phyloP scores from a whole-genome alignment of 1,284 basidiomycete genomes.

The Heterobasidion parviporum region DNA sequence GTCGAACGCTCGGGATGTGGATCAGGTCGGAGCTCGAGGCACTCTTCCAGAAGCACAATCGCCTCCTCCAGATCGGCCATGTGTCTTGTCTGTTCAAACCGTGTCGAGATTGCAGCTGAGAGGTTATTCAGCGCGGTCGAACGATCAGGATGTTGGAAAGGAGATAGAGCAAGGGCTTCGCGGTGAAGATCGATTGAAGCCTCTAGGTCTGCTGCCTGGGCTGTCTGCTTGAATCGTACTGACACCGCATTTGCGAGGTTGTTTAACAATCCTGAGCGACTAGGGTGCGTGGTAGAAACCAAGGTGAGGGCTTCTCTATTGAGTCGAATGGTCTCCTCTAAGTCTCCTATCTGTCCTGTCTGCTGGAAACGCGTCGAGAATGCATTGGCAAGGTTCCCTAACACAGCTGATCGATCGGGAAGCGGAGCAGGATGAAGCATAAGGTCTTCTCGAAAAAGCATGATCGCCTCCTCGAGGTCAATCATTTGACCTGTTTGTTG shows the following conservation, averaged over 20 bases:
- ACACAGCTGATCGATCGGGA: slow-evolving; percentile 9
- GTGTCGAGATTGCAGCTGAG: neutral
- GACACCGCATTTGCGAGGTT: neutral
- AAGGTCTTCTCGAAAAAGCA: slow-evolving; percentile 16
- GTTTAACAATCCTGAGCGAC: neutral
- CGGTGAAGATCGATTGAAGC: neutral
- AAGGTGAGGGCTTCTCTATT: neutral
- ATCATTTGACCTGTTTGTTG: neutral
- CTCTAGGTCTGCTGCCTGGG: neutral
- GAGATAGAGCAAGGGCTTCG: slow-evolving; percentile 11
- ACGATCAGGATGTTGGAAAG: slow-evolving; percentile 13
- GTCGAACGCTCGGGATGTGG: slow-evolving; percentile 10
- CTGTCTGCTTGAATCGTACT: neutral
- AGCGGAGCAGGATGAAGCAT: slow-evolving; percentile 11
- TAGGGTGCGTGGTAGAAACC: neutral
- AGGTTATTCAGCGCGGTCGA: slow-evolving; percentile 14
- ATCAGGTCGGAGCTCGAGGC: slow-evolving; percentile 15
- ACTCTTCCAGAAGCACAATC: slow-evolving; percentile 14
- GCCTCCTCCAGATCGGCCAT: slow-evolving; percentile 21
- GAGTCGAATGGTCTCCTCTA: neutral
- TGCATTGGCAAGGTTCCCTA: slow-evolving; percentile 4
- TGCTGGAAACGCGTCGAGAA: slow-evolving; percentile 3
- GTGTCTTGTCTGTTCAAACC: slow-evolving; percentile 16
- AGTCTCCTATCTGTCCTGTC: neutral
- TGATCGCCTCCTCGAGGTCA: slow-evolving; percentile 25